Percentiles rank a stretch among this genome's conserved stretches.
Evolutionary conservation across 2,329 filamentous ascomycete genomes (phyloP).

Genomic region (Aspergillus arachidicola): DNA sequence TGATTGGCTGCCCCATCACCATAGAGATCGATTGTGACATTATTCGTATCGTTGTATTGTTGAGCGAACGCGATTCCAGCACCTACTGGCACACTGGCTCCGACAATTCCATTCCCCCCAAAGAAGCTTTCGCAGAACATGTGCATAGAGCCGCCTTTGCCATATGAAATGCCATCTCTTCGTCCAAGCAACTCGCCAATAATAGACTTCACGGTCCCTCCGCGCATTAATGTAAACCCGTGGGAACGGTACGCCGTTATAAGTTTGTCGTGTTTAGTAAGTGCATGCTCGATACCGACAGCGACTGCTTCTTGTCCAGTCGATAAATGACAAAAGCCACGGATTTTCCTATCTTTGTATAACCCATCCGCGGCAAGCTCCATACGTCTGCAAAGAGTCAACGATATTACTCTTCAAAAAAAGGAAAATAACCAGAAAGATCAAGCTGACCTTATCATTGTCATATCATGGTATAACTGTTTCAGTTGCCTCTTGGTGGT

Average conservation of each 20-base stretch:
- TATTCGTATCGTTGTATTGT: conserved; percentile 82
- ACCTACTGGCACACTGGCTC: conserved; percentile 93
- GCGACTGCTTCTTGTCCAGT: conserved; percentile 96
- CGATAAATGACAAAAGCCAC: conserved; percentile 96
- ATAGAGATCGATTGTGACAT: conserved; percentile 82
- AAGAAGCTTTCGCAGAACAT: conserved; percentile 98
- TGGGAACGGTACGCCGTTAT: conserved; percentile 98
- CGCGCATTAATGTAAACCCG: conserved; percentile 94
- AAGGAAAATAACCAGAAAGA: not conserved
- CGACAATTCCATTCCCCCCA: conserved; percentile 96
- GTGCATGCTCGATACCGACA: conserved; percentile 90
- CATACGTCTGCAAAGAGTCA: conserved; percentile 71
- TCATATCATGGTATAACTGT: conserved; percentile 97
- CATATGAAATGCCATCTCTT: conserved; percentile 91
- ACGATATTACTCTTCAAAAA: not conserved
- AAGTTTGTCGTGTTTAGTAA: conserved; percentile 83
- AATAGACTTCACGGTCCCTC: conserved; percentile 81
- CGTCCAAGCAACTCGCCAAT: conserved; percentile 92
- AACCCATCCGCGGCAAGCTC: conserved; percentile 95
- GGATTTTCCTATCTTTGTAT: conserved; percentile 99
- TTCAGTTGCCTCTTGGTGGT: conserved; percentile 94
- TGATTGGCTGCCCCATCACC: conserved; percentile 97
- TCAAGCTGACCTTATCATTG: conserved; percentile 72
- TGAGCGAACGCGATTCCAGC: conserved; percentile 94
- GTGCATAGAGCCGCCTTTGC: conserved; percentile 98